A percentile compares a stretch with the other conserved stretches of the same genome.
Conservation (phyloP, 495 filamentous ascomycete genomes). For the Neurospora tetraspora region DNA sequence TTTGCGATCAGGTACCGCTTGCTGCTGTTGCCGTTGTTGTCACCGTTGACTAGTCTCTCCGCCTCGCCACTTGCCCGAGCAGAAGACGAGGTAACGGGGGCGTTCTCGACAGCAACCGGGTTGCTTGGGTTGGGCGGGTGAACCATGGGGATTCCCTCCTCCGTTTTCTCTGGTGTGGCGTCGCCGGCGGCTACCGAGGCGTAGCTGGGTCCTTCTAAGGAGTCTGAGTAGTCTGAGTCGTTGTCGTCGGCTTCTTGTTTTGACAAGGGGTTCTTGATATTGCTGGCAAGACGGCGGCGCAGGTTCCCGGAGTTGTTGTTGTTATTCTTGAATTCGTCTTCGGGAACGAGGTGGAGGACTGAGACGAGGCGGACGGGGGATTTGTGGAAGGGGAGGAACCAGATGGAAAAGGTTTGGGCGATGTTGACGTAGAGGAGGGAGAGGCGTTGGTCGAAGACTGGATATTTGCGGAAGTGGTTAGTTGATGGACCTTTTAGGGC, state of each 20-base stretch:
- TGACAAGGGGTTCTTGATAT: background rate
- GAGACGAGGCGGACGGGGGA: constrained; percentile 61
- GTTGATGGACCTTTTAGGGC: background rate
- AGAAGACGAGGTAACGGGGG: background rate
- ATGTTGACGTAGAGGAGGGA: constrained; percentile 60
- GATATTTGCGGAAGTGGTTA: background rate
- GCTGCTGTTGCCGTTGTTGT: background rate
- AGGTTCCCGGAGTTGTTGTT: background rate
- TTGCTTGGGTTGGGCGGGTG: background rate
- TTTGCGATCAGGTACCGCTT: constrained; percentile 53
- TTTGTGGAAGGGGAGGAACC: constrained; percentile 63
- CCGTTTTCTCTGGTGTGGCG: background rate
- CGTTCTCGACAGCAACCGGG: background rate
- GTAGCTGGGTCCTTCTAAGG: constrained; percentile 8
- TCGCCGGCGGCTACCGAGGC: constrained; percentile 12
- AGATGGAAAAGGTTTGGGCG: constrained; percentile 64
- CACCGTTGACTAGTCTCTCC: background rate
- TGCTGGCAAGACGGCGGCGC: background rate
- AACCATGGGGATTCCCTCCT: background rate
- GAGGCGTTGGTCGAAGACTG: constrained; percentile 57
- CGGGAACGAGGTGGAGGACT: constrained; percentile 52
- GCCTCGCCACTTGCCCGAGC: background rate
- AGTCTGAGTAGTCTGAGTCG: background rate
- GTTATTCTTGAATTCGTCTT: constrained; percentile 8
- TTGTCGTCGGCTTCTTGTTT: background rate